Base-by-base conservation (phyloP, 768 basidiomycete genomes). In the Cystoderma amianthinum region DNA sequence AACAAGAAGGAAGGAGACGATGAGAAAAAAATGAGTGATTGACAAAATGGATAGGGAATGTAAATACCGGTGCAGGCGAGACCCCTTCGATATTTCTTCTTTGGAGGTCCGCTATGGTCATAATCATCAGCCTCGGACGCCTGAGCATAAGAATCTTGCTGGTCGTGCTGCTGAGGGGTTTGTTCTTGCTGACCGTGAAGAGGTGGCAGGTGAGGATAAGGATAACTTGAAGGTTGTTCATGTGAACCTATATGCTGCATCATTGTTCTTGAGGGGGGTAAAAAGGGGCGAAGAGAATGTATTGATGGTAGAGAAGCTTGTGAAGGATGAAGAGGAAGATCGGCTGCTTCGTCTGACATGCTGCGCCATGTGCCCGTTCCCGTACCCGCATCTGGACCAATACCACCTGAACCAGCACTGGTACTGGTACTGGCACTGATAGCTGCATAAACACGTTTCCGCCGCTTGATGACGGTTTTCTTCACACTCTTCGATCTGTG, bases 31-130 rank as follows among this genome's bases (percentile, higher is more conserved):
- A 34, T 51, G 24, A 40, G 23, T 41, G 41, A 52, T 42, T n/a
- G 28, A 39, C 51, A 46, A 39, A 35, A 44, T 28, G 43, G 41
- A 42, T 25, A 46, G 28, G 42, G 37, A 35, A 35, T 39, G 48
- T 50, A 64, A 72, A 64, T 58, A 87, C 86, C 86, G 40, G 86
- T 90, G 60, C 87, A 90, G 55, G 85, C 90, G 50, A 90, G 63
- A 28, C 88, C 86, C 57, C 87, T 67, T 39, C 87, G 71, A 39
- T 87, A 68, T 61, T 87, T 90, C 75, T 88, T 88, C 71, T 88
- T 89, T 38, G 69, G 73, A 34, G 71, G 72, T 7, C 67, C 60
- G 32, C 69, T 65, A n/a, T n/a, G n/a, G n/a, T n/a, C n/a, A n/a
- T n/a, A n/a, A 18, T 71, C 75, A 32, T 85, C 82, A 11, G 54